Conservation (phyloP, 2,329 filamentous ascomycete genomes). For the Beauveria rudraprayagi region DNA sequence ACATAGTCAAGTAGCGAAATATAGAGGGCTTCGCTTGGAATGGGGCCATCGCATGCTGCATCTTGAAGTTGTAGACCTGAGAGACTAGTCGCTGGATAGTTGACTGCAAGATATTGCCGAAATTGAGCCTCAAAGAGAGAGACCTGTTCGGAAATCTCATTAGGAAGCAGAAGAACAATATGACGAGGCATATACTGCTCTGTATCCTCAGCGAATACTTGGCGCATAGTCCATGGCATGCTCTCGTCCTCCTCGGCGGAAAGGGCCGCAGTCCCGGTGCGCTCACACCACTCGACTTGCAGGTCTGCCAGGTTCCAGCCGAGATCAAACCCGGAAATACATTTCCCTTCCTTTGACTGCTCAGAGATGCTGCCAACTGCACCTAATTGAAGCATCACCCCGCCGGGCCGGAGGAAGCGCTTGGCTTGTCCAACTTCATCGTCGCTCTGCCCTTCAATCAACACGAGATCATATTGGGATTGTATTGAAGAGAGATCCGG, state of each 20-base stretch:
- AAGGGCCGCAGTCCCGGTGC: background rate
- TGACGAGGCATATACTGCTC: background rate
- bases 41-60: background rate
- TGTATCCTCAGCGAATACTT: background rate
- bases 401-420: conserved; percentile 10
- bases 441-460: background rate
- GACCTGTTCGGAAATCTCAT: background rate
- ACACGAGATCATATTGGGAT: conserved; percentile 1
- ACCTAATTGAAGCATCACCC: background rate
- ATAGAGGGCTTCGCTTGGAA: background rate
- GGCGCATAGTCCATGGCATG: background rate
- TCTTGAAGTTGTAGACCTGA: background rate
- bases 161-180: background rate
- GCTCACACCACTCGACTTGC: background rate
- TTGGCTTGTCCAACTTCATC: conserved; percentile 12
- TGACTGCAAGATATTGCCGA: background rate
- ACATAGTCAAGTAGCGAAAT: conserved; percentile 41
- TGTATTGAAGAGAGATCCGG: background rate
- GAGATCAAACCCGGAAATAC: background rate
- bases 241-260: background rate
- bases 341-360: background rate
- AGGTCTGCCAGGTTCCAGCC: background rate
- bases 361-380: background rate
- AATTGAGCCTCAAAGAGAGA: background rate
- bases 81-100: background rate